These are phyloP conservation scores for Pestalotiopsis sp. DNA, from an alignment of 2,329 filamentous ascomycete species.

Conservation along the genomic window DNA sequence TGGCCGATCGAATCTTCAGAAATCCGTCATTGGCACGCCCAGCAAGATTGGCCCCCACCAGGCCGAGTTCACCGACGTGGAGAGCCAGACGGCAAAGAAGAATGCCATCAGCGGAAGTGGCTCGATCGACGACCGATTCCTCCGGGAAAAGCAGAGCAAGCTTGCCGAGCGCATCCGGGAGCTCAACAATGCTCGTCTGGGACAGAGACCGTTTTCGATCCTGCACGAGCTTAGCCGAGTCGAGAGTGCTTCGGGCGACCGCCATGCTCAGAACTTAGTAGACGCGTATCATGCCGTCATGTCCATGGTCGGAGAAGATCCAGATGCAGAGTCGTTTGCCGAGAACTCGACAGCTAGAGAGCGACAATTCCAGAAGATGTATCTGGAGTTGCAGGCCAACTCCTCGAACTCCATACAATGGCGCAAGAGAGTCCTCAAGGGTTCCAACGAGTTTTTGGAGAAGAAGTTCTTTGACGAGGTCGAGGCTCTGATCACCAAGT, in stretches of 20 bases:
- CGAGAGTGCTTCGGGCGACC: conserved; percentile 69
- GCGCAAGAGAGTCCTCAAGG: conserved; percentile 78
- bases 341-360: conserved; percentile 71
- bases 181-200: conserved; percentile 74
- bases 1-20: conserved; percentile 69
- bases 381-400: conserved; percentile 73
- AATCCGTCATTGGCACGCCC: conserved; percentile 85
- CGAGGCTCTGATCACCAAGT: conserved; percentile 76
- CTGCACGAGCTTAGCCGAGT: conserved; percentile 76
- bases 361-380: conserved; percentile 75
- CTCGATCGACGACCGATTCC: conserved; percentile 72
- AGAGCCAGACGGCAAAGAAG: conserved; percentile 55
- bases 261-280: conserved; percentile 73
- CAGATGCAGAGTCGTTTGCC: conserved; percentile 58
- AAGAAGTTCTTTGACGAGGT: conserved; percentile 78
- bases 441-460: conserved; percentile 80
- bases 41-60: conserved; percentile 68
- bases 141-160: conserved; percentile 81
- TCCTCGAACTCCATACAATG: conserved; percentile 67
- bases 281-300: conserved; percentile 84
- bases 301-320: conserved; percentile 75
- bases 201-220: conserved; percentile 70
- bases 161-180: conserved; percentile 79
- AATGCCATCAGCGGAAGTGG: conserved; percentile 47
- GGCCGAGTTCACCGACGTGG: conserved; percentile 69